Evolutionary conservation across 2,329 filamentous ascomycete species (phyloP).

Genomic region (Elsinoe batatas): DNA sequence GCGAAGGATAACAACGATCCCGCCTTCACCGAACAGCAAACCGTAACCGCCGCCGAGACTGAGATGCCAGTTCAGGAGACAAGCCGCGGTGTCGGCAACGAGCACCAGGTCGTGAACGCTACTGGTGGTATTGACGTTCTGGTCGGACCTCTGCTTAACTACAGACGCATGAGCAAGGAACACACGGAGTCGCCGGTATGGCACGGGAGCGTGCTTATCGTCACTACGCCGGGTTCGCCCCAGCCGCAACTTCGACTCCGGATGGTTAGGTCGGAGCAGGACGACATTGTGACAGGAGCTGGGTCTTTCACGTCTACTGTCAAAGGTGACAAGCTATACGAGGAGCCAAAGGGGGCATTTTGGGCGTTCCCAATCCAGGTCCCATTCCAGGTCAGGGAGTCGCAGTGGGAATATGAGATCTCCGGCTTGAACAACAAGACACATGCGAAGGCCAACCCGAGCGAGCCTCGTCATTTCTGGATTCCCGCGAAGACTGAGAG

Average conservation of each 20-base stretch:
- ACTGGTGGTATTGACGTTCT: constrained; percentile 45
- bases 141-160: constrained; percentile 68
- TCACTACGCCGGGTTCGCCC: constrained; percentile 61
- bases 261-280: constrained; percentile 36
- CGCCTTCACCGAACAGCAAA: constrained; percentile 6
- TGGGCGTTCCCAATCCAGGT: constrained; percentile 49
- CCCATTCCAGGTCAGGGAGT: constrained; percentile 62
- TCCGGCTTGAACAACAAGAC: constrained; percentile 44
- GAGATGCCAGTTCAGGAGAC: constrained; percentile 3
- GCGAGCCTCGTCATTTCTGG: constrained; percentile 41
- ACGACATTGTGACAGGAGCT: constrained; percentile 18
- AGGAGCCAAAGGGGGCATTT: constrained; percentile 50
- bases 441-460: constrained; percentile 1
- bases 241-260: constrained; percentile 52
- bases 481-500: constrained; percentile 52
- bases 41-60: constrained; percentile 5
- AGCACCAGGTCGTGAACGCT: constrained; percentile 22
- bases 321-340: constrained; percentile 48
- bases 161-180: constrained; percentile 58
- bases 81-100: constrained; percentile 1
- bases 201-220: constrained; percentile 78
- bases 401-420: constrained; percentile 69
- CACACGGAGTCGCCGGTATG: constrained; percentile 44
- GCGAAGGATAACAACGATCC: constrained; percentile 7
- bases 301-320: constrained; percentile 26